phyloP scores from a whole-genome alignment of 257 asterid genomes.

The Solanum boliviense region DNA sequence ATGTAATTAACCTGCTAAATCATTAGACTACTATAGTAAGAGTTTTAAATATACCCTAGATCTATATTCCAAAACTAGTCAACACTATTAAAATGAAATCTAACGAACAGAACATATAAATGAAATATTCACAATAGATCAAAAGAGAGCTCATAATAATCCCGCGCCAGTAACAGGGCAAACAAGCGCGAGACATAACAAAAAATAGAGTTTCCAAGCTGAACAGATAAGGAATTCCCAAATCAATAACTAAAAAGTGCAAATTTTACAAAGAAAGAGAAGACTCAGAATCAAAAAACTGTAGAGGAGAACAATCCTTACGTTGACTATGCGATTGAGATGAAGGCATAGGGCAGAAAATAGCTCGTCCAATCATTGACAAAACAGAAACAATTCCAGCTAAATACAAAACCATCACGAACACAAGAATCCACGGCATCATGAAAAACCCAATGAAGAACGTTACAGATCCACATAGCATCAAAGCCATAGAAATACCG shows the following conservation, averaged over 20 bases:
- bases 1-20: not conserved
- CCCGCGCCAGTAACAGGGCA: not conserved
- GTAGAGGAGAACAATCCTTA: constrained; percentile 17
- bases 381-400: constrained; percentile 78
- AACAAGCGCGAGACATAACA: not conserved
- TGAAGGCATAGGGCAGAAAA: constrained; percentile 28
- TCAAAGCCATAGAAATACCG: constrained; percentile 61
- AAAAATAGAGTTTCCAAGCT: not conserved
- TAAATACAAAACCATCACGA: constrained; percentile 51
- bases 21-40: not conserved
- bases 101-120: not conserved
- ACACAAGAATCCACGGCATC: constrained; percentile 98
- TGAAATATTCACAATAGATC: not conserved
- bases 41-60: not conserved
- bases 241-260: not conserved
- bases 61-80: not conserved
- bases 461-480: constrained; percentile 86
- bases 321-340: constrained; percentile 35
- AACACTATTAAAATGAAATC: not conserved
- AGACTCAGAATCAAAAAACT: not conserved
- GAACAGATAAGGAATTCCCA: not conserved
- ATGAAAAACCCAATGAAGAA: constrained; percentile 77
- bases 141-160: not conserved
- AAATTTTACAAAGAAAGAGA: not conserved
- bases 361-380: constrained; percentile 66